phyloP scores from a whole-genome alignment of 345 rosid genomes.

The Syzygium aqueum region DNA sequence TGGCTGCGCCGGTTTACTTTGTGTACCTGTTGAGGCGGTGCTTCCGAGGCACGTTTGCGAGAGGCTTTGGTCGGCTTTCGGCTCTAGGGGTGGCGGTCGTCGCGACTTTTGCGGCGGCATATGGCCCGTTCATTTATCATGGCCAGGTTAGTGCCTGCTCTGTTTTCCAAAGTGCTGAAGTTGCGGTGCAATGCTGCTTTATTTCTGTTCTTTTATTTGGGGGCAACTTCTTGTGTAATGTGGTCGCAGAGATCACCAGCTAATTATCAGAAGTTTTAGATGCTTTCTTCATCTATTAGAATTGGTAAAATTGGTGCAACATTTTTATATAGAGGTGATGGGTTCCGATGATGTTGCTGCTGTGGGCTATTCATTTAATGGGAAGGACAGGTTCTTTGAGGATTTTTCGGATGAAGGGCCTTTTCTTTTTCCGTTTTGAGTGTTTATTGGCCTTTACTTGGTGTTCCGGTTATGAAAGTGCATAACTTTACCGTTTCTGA shows the following conservation, averaged over 20 bases:
- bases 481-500: not conserved
- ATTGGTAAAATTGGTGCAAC: not conserved
- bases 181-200: not conserved
- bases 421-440: not conserved
- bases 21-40: conserved; percentile 79
- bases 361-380: not conserved
- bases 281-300: not conserved
- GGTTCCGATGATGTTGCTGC: not conserved
- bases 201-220: not conserved
- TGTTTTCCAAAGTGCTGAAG: not conserved
- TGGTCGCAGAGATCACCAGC: not conserved
- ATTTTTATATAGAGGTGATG: not conserved
- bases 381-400: not conserved
- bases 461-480: not conserved
- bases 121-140: conserved; percentile 66
- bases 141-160: conserved; percentile 49
- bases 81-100: conserved; percentile 52
- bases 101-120: conserved; percentile 59
- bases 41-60: conserved; percentile 32
- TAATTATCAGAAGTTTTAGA: not conserved
- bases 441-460: not conserved
- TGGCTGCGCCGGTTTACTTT: conserved; percentile 90
- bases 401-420: not conserved
- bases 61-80: conserved; percentile 43
- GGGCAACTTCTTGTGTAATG: not conserved